Conservation (phyloP, 768 basidiomycete species). For the Lenzites betulinus region DNA sequence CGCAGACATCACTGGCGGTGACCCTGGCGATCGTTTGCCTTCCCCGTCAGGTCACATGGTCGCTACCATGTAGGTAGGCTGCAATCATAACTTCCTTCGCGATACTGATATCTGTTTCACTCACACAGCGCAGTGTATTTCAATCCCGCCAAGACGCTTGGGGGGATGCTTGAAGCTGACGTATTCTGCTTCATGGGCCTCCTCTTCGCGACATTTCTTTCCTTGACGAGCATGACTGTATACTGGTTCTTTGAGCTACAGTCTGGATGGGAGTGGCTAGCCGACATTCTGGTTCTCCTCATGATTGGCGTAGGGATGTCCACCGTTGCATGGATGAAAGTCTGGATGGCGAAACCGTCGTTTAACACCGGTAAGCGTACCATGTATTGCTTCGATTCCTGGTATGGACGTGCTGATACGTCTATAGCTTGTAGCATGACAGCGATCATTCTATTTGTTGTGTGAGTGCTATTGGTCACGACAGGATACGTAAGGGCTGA, state of each 20-base stretch:
- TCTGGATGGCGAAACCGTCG: conserved; percentile 86
- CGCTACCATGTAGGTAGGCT: conserved; percentile 70
- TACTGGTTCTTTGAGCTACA: conserved; percentile 78
- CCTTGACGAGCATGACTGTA: conserved; percentile 72
- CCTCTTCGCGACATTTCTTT: conserved; percentile 71
- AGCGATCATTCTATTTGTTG: conserved; percentile 79
- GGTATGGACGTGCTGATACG: neutral
- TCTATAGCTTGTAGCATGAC: conserved; percentile 79
- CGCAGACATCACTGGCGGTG: conserved; percentile 56
- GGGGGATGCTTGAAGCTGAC: conserved; percentile 91
- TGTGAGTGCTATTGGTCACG: conserved; percentile 45
- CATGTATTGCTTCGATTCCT: neutral
- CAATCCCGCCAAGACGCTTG: conserved; percentile 91
- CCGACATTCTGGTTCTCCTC: conserved; percentile 68
- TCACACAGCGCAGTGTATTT: conserved; percentile 73
- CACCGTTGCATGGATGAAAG: conserved; percentile 85
- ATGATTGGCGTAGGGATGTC: conserved; percentile 89
- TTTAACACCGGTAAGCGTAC: conserved; percentile 74
- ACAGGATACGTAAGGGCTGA: too few species aligned
- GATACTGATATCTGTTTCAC: neutral
- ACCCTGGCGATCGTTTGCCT: conserved; percentile 50
- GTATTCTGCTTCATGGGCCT: conserved; percentile 74
- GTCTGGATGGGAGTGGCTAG: conserved; percentile 72
- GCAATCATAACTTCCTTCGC: neutral
- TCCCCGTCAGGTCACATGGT: conserved; percentile 89